phyloP scores from a whole-genome alignment of 495 filamentous ascomycete genomes.

The Usnea hakonensis region DNA sequence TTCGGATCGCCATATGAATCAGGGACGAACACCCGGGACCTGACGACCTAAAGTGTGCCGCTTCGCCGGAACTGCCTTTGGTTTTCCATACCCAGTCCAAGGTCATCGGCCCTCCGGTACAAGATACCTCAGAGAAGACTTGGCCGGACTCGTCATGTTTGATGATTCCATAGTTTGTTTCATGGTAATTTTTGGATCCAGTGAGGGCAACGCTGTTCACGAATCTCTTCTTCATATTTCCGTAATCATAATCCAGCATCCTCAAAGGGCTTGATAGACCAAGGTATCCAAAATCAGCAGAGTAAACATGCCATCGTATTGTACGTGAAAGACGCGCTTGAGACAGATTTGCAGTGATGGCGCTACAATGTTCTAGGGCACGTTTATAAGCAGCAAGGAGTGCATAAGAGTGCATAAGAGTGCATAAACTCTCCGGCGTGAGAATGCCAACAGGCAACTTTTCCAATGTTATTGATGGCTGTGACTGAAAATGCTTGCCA shows the following conservation, averaged over 20 bases:
- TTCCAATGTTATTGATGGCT: no score
- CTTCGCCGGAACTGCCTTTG: conserved; percentile 5
- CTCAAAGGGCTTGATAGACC: not conserved
- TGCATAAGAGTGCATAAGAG: no score
- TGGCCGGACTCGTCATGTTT: conserved; percentile 21
- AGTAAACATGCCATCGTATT: not conserved
- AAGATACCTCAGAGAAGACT: conserved; percentile 20
- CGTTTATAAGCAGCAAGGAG: no score
- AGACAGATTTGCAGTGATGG: no score
- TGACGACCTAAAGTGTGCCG: not conserved
- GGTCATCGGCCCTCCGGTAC: conserved; percentile 16
- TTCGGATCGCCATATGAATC: conserved; percentile 18
- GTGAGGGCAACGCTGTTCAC: not conserved
- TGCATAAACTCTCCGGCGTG: no score
- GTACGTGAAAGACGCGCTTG: not conserved
- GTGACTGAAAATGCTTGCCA: no score
- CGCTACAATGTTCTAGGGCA: no score
- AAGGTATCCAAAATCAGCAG: not conserved
- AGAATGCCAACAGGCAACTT: no score
- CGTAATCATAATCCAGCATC: not conserved
- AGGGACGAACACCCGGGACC: conserved; percentile 24
- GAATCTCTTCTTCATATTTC: not conserved
- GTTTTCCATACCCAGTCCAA: conserved; percentile 23
- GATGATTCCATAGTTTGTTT: not conserved
- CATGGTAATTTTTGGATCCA: not conserved